These are phyloP conservation scores for Entonaema liquescens DNA, from an alignment of 495 filamentous ascomycete genomes.

Conservation along the genomic window DNA sequence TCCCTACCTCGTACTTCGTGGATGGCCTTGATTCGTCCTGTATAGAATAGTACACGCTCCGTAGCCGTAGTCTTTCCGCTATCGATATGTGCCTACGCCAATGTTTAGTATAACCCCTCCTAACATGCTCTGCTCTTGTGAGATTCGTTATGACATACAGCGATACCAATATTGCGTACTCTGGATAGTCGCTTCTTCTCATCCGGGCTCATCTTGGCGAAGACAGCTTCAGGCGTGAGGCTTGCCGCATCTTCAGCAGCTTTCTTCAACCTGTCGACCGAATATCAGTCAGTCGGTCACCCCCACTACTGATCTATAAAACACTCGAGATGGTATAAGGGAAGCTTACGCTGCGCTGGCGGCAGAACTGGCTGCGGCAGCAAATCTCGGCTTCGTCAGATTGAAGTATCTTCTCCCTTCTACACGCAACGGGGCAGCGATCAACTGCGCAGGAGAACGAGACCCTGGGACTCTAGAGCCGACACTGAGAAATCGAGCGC, in stretches of 20 bases:
- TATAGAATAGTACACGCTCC: constrained; percentile 98
- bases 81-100: constrained; percentile 89
- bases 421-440: constrained; percentile 43
- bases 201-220: constrained; percentile 71
- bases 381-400: constrained; percentile 42
- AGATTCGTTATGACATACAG: constrained; percentile 64
- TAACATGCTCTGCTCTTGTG: background rate
- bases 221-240: constrained; percentile 56
- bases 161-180: constrained; percentile 98
- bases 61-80: constrained; percentile 98
- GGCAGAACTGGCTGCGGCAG: constrained; percentile 32
- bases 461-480: constrained; percentile 30
- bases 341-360: constrained; percentile 37
- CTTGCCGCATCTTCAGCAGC: constrained; percentile 56
- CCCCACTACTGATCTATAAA: background rate
- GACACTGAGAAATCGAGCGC: constrained; percentile 45
- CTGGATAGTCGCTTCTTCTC: constrained; percentile 79
- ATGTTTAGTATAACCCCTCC: constrained; percentile 37
- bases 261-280: constrained; percentile 48
- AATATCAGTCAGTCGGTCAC: constrained; percentile 7
- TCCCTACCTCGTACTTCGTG: constrained; percentile 98
- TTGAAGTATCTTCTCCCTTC: constrained; percentile 46
- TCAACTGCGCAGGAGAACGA: constrained; percentile 32
- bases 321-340: background rate
- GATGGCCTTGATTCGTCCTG: constrained; percentile 93